These are phyloP conservation scores for Niveomyces coronatus DNA, from an alignment of 2,329 filamentous ascomycete genomes.

Conservation along the genomic window DNA sequence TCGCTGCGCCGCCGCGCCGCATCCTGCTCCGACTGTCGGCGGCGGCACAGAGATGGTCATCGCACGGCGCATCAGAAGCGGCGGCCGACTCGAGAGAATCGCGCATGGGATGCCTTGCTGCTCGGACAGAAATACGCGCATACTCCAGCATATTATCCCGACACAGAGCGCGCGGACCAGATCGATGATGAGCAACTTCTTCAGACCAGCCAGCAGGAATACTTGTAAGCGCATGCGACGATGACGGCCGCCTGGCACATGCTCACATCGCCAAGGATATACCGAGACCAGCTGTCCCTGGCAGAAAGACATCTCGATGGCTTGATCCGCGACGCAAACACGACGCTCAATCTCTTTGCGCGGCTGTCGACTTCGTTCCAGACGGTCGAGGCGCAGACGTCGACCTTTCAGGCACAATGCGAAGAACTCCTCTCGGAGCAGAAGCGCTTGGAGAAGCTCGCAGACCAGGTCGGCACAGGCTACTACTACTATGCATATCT, in stretches of 20 bases:
- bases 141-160: background rate
- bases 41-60: constrained; percentile 37
- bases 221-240: constrained; percentile 48
- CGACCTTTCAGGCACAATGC: constrained; percentile 86
- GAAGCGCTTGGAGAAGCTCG: constrained; percentile 64
- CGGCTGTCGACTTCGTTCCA: constrained; percentile 78
- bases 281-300: constrained; percentile 69
- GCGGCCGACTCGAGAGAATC: constrained; percentile 27
- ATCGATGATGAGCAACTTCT: constrained; percentile 57
- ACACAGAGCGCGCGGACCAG: constrained; percentile 13
- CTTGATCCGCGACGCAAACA: constrained; percentile 66
- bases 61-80: constrained; percentile 25
- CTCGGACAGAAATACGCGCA: constrained; percentile 17
- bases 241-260: background rate
- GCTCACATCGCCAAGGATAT: constrained; percentile 42
- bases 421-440: constrained; percentile 80
- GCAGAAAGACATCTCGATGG: constrained; percentile 74
- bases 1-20: constrained; percentile 56
- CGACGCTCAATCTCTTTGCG: constrained; percentile 64
- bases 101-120: constrained; percentile 41
- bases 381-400: constrained; percentile 79
- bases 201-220: constrained; percentile 75
- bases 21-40: constrained; percentile 68
- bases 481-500: constrained; percentile 92
- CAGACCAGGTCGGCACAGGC: constrained; percentile 77